These are phyloP conservation scores for Ceratocystis lukuohia DNA, from an alignment of 2,329 filamentous ascomycete genomes.

Conservation along the genomic window DNA sequence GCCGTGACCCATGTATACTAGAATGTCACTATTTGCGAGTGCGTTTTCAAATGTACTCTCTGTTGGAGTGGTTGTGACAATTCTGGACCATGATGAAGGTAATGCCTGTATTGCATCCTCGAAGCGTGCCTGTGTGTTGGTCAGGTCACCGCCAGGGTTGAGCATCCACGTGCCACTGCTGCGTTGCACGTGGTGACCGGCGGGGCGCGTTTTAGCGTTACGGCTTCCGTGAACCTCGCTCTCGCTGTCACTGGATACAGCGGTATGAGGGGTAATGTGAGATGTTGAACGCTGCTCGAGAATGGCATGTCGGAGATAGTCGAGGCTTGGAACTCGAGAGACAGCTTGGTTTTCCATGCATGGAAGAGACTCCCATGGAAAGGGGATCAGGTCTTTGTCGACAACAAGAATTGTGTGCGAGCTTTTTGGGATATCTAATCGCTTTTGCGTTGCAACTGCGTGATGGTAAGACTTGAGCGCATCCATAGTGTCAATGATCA, in stretches of 20 bases:
- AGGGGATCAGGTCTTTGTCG: slow-evolving; percentile 78
- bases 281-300: slow-evolving; percentile 34
- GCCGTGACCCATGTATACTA: slow-evolving; percentile 94
- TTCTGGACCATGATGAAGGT: slow-evolving; percentile 55
- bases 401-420: slow-evolving; percentile 75
- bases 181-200: slow-evolving; percentile 42
- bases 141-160: slow-evolving; percentile 76
- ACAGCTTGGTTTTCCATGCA: slow-evolving; percentile 69
- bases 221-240: slow-evolving; percentile 22
- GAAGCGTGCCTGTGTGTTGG: slow-evolving; percentile 65
- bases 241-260: slow-evolving; percentile 11
- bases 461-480: slow-evolving; percentile 67
- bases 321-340: slow-evolving; percentile 76
- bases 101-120: slow-evolving; percentile 39
- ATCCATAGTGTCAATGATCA: slow-evolving; percentile 79
- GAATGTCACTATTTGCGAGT: slow-evolving; percentile 52
- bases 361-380: slow-evolving; percentile 92
- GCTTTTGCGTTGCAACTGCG: slow-evolving; percentile 26
- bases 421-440: slow-evolving; percentile 29
- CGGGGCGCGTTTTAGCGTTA: slow-evolving; percentile 16
- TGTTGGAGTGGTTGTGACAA: slow-evolving; percentile 54
- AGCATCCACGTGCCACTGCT: slow-evolving; percentile 62
- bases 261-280: neutral
- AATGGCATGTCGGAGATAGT: slow-evolving; percentile 65
- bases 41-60: slow-evolving; percentile 64